Evolutionary conservation across 176 grass and related monocot genomes (phyloP), one percentile per base, ranked within the genome.

Genomic region (Carex scoparia): DNA sequence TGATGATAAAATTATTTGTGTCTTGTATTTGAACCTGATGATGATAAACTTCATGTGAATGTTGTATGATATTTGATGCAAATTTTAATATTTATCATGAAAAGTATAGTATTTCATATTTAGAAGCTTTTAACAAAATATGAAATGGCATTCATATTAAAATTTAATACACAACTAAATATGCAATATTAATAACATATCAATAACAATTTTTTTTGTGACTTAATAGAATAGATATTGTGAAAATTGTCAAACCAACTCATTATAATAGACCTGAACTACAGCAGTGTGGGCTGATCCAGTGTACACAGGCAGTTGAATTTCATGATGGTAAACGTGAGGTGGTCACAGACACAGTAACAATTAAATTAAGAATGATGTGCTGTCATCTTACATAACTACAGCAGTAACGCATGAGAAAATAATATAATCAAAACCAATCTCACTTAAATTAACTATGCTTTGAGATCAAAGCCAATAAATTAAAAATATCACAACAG

Each of bases 391-490:
- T n/a, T 15, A 72, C 69, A 18, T 48, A 72, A 49, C 8, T 72
- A 48, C 69, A 46, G 38, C 10, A 77, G 5, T 56, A 14, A 31
- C 14, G 9, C 6, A 31, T 55, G 27, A 77, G 27, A 56, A 12
- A 57, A 77, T 56, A 77, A 77, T 55, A 14, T 54, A 55, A 56
- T 55, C 13, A 15, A 77, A 54, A 56, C 48, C 73, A 30, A 77
- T 77, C 27, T 56, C 19, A 10, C 16, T 5, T 32, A 31, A 31
- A 32, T 77, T 77, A 56, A 55, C 27, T 16, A 54, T 16, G 49
- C 49, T 56, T 77, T 33, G 73, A 77, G 73, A 77, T 77, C 73
- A 56, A 77, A 77, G 73, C 49, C 27, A 8, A 33, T 57, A 14
- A 55, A 77, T 53, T 30, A 77, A 10, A 27, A 15, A 81, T 44